Percentiles rank a stretch among this genome's conserved stretches.
Conservation (phyloP, 73 alveolate genomes). For the Tetrahymena malaccensis region DNA sequence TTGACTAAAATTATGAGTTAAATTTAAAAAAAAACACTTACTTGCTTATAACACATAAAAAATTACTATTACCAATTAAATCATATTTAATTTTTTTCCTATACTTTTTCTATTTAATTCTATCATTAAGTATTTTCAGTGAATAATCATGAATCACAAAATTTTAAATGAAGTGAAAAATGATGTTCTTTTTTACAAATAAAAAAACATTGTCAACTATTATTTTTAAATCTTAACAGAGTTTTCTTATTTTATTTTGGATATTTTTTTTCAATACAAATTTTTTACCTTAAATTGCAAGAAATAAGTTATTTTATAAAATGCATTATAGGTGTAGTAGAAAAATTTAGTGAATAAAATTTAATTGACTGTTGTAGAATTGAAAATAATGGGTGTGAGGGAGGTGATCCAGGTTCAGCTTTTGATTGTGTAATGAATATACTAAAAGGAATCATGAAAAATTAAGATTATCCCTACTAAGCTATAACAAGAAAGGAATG, state of each 20-base stretch:
- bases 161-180: too few relatives aligned
- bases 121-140: neutral
- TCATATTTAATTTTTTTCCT: too few relatives aligned
- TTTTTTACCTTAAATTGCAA: too few relatives aligned
- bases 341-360: neutral
- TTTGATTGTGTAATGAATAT: neutral
- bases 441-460: neutral
- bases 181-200: too few relatives aligned
- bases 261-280: too few relatives aligned
- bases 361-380: neutral
- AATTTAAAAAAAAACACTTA: too few relatives aligned
- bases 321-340: neutral
- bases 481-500: slow-evolving; percentile 8
- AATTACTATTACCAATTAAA: too few relatives aligned
- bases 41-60: too few relatives aligned
- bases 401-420: neutral
- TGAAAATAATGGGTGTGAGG: neutral
- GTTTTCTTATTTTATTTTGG: too few relatives aligned
- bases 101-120: too few relatives aligned
- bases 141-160: neutral
- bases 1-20: neutral
- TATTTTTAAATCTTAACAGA: too few relatives aligned
- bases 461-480: slow-evolving; percentile 14
- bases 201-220: too few relatives aligned
- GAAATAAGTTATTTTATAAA: neutral